phyloP scores from a whole-genome alignment of 495 filamentous ascomycete species.

The Amphirosellinia nigrospora region DNA sequence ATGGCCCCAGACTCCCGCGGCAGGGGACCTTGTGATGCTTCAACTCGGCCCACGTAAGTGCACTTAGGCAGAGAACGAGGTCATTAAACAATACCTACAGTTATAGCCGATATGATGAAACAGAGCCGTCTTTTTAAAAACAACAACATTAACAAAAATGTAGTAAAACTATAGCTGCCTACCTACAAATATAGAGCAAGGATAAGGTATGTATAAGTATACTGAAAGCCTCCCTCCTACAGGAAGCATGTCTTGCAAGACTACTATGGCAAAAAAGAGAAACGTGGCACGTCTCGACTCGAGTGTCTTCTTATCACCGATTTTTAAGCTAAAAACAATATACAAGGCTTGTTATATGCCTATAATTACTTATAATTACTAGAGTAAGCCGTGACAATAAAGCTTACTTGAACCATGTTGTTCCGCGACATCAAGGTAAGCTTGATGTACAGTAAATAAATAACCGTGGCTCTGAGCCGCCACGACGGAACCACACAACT shows the following conservation, averaged over 20 bases:
- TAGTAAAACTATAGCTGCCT: not conserved
- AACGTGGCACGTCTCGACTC: not conserved
- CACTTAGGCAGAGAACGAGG: not conserved
- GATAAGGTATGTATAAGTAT: not conserved
- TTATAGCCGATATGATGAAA: not conserved
- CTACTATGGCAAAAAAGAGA: not conserved
- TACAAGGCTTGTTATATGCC: not conserved
- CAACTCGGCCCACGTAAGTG: constrained; percentile 3
- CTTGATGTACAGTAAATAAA: not conserved
- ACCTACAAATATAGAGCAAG: too few species aligned
- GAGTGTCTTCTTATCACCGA: not conserved
- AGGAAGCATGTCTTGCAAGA: not conserved
- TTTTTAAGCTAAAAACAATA: not conserved
- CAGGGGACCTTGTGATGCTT: constrained; percentile 25
- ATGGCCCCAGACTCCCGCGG: not conserved
- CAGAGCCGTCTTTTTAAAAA: not conserved
- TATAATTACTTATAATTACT: not conserved
- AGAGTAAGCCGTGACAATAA: not conserved
- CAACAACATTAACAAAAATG: not conserved
- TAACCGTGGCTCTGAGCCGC: not conserved
- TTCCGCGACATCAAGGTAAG: not conserved
- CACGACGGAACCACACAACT: constrained; percentile 9
- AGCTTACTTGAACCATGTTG: not conserved
- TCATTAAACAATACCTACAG: not conserved
- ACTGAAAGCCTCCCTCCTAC: not conserved